Evolutionary conservation across 2,329 filamentous ascomycete species (phyloP), one percentile per base, ranked within the genome.

Genomic region (Clarireedia monteithiana): DNA sequence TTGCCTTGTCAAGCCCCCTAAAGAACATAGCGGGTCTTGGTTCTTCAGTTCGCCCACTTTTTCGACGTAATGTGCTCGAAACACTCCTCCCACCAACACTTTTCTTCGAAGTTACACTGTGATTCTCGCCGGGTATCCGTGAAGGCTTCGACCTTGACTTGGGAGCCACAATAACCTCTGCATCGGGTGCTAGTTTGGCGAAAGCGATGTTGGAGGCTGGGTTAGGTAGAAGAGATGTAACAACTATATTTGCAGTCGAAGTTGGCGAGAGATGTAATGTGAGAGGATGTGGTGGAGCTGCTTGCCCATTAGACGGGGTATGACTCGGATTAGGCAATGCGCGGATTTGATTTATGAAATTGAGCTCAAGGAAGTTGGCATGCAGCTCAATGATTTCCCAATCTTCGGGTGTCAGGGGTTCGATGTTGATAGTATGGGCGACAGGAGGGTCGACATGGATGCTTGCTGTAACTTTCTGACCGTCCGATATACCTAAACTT

Each of bases 341-440:
- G 65, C 94, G 86, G 64, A 99, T 91, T 74, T 99, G 94, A 46
- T 86, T 88, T 34, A 96, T 77, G 52, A 99, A 84, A 70, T 99
- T 97, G 62, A 96, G 78, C 69, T 99, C 94, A 50, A 99, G 77
- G 68, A 97, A 99, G 15, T 87, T 94, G 5, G 94, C 94, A 74
- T 99, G 94, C 2, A 99, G 77, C 72, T 99, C 94, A 65, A 99
- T 97, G 66, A 97, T 95, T 73, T 99, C 94, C 94, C 94, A 99
- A 69, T 99, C 94, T 57, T 95, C 90, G 1, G 92, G 84, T 0
- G 94, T 97, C 66, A 97, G 74, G 36, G 94, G 94, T 70, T 99
- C 95, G 64, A 99, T 97, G 69, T 96, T 91, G 71, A 99, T 87
- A 1, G 91, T 97, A 71, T 96, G 90, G 49, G 91, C 90, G 61